Evolutionary conservation across 2,329 filamentous ascomycete species (phyloP).

Genomic region (Diaporthe vexans): DNA sequence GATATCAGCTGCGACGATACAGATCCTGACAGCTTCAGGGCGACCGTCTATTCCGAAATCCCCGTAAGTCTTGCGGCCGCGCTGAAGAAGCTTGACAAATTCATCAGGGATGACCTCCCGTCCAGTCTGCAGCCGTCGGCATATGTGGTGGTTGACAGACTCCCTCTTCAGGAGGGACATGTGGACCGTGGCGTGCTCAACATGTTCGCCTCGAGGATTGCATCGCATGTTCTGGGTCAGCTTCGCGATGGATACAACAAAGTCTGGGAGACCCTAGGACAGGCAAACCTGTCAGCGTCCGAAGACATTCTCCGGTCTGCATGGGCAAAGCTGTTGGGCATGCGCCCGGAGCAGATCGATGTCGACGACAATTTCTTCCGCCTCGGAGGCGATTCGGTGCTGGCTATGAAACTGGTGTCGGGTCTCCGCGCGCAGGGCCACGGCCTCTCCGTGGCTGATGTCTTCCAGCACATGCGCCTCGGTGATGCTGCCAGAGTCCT

Average conservation of each 20-base stretch:
- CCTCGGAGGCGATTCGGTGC: constrained; percentile 52
- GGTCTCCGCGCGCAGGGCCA: constrained; percentile 58
- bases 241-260: constrained; percentile 46
- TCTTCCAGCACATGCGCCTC: constrained; percentile 55
- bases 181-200: constrained; percentile 53
- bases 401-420: constrained; percentile 58
- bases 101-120: constrained; percentile 58
- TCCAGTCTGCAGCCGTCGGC: constrained; percentile 61
- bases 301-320: constrained; percentile 52
- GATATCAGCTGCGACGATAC: constrained; percentile 41
- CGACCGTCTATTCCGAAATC: constrained; percentile 43
- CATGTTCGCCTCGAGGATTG: constrained; percentile 48
- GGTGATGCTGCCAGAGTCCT: constrained; percentile 53
- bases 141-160: constrained; percentile 56
- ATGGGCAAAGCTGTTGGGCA: constrained; percentile 50
- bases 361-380: constrained; percentile 56
- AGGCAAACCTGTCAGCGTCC: constrained; percentile 49
- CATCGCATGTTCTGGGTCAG: constrained; percentile 43
- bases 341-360: constrained; percentile 48
- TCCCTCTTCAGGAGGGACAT: constrained; percentile 49
- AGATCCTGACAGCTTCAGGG: constrained; percentile 44
- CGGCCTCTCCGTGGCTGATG: constrained; percentile 60
- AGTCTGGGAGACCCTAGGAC: constrained; percentile 51
- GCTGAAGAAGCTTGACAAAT: constrained; percentile 58
- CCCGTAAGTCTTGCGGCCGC: constrained; percentile 50